Conservation (phyloP, 495 filamentous ascomycete genomes). For the Trichoderma virens region DNA sequence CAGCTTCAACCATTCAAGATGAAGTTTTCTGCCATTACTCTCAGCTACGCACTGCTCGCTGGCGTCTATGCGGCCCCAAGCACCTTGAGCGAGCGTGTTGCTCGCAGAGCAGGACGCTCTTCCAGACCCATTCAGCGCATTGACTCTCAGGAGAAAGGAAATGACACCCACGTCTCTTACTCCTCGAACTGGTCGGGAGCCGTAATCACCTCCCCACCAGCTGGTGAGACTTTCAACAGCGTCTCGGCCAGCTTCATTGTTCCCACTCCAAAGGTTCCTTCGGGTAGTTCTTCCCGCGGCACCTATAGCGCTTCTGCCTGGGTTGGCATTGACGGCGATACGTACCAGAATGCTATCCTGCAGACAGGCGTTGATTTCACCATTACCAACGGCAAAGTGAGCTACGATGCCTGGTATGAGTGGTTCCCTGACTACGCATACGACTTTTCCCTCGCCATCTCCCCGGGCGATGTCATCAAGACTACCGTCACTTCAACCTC, state of each 20-base stretch:
- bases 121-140: neutral
- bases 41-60: neutral
- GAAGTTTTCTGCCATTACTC: neutral
- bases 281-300: constrained; percentile 11
- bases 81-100: neutral
- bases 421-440: constrained; percentile 53
- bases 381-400: constrained; percentile 23
- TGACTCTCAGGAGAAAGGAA: constrained; percentile 3
- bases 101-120: neutral
- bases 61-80: neutral
- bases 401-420: constrained; percentile 56
- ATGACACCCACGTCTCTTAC: constrained; percentile 30
- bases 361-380: constrained; percentile 57
- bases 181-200: constrained; percentile 55
- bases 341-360: constrained; percentile 48
- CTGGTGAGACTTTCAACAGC: constrained; percentile 32
- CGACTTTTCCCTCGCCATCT: constrained; percentile 45
- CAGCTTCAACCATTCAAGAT: neutral
- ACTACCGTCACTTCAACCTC: constrained; percentile 43
- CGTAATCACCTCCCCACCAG: constrained; percentile 36
- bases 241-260: constrained; percentile 51
- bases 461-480: constrained; percentile 49
- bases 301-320: constrained; percentile 50
- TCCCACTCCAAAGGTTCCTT: constrained; percentile 26
- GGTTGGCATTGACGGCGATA: constrained; percentile 57